Evolutionary conservation across 345 rosid genomes (phyloP), one percentile per base, ranked within the genome.

Genomic region (Fremontodendron californicum): DNA sequence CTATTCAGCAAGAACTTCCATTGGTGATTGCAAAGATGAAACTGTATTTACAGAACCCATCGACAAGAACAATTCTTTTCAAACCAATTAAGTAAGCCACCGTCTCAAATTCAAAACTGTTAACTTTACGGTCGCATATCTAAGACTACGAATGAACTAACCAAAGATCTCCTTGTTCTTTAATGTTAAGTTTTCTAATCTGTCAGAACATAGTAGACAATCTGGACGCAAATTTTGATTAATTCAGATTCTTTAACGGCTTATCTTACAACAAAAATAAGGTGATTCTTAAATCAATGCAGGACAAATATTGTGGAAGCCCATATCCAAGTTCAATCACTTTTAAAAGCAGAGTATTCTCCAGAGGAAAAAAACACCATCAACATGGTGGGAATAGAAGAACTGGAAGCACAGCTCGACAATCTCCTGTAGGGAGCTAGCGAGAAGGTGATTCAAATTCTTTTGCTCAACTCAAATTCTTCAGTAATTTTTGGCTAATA

Each of bases 241-340:
- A 2, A 52, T 55, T 55, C 12, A 55, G 5, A 55, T 43, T n/a
- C 19, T 42, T 27, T 42, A n/a, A 3, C 18, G 6, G 67, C 40
- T 9, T 49, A 31, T 23, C 18, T 35, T 42, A 61, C 65, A 3
- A 55, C 29, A 55, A 21, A 67, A 27, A 33, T 49, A 27, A 39
- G 27, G 15, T 64, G 55, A 61, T 51, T 58, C 37, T 46, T 75
- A 40, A 42, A 19, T 73, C 49, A 51, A 45, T 77, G 82, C 92
- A 96, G 99, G 94, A 93, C 98, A 76, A 93, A 96, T 81, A 93
- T 93, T 39, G 90, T 93, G 62, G 99, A 96, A 86, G 98, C 99
- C 65, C 97, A 96, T 86, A 68, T 87, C 16, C 98, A 96, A 78
- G 88, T 96, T 21, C 91, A 83, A 69, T 79, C 91, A 16, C 87